phyloP scores from a whole-genome alignment of 2,329 filamentous ascomycete species.

The Aspergillus persii region DNA sequence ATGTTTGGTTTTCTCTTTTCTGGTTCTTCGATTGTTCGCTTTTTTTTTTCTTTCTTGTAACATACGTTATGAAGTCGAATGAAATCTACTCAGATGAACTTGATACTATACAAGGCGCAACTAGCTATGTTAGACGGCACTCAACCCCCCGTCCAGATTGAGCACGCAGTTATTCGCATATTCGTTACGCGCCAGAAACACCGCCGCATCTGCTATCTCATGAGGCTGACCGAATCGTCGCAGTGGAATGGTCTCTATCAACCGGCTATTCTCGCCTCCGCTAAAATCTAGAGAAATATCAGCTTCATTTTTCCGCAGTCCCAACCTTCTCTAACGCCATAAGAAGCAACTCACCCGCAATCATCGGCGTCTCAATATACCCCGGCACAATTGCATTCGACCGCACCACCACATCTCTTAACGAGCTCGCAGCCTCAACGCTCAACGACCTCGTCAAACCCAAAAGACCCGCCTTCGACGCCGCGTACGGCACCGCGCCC shows the following conservation, averaged over 20 bases:
- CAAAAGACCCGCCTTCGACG: conserved; percentile 76
- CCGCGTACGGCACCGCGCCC: conserved; percentile 72
- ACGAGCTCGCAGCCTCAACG: conserved; percentile 32
- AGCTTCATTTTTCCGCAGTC: background rate
- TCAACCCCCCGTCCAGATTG: conserved; percentile 81
- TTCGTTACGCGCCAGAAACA: conserved; percentile 72
- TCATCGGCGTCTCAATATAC: conserved; percentile 81
- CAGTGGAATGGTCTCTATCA: conserved; percentile 57
- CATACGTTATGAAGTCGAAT: conserved; percentile 13
- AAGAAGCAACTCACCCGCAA: conserved; percentile 54
- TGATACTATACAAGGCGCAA: background rate
- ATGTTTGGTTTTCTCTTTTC: background rate
- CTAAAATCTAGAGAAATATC: conserved; percentile 41
- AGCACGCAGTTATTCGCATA: conserved; percentile 87
- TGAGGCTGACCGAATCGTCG: conserved; percentile 64
- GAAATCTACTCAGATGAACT: conserved; percentile 7
- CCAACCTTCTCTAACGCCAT: background rate
- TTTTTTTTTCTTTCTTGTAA: conserved; percentile 15
- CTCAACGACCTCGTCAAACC: conserved; percentile 49
- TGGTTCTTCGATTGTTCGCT: background rate
- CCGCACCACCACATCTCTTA: conserved; percentile 67
- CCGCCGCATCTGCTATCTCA: conserved; percentile 78
- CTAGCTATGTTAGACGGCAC: conserved; percentile 53
- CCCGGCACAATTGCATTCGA: conserved; percentile 81
- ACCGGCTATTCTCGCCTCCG: conserved; percentile 25